Conservation (phyloP, 2,329 filamentous ascomycete genomes). For the Cryphonectria carpinicola region DNA sequence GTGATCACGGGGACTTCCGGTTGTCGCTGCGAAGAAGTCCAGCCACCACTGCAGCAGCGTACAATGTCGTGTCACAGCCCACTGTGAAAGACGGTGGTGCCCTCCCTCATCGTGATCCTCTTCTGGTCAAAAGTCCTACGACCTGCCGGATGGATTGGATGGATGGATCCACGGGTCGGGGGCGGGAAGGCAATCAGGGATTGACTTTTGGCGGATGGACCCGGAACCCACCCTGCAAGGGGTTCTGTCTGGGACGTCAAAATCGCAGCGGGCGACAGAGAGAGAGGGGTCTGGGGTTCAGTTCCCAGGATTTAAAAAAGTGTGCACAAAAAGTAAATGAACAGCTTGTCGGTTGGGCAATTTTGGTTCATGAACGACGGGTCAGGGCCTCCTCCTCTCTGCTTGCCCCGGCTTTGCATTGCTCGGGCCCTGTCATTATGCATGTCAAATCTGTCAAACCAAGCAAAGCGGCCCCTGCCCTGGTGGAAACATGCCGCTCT, state of each 20-base stretch:
- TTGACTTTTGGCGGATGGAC: conserved; percentile 1
- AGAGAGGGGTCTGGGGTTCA: conserved; percentile 2
- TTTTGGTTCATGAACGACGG: conserved; percentile 2
- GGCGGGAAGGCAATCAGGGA: conserved; percentile 18
- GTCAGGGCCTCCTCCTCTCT: not conserved
- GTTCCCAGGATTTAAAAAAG: not conserved
- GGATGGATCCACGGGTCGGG: conserved; percentile 10
- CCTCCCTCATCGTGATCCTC: not conserved
- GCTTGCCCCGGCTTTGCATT: conserved; percentile 17
- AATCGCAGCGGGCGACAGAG: conserved; percentile 3
- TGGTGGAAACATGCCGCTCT: conserved; percentile 16
- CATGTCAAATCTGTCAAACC: conserved; percentile 28
- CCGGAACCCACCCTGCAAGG: conserved; percentile 15
- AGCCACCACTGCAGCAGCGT: not conserved
- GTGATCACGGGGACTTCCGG: not conserved
- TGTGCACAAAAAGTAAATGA: not conserved
- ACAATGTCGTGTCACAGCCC: not conserved
- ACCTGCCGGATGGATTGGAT: not conserved
- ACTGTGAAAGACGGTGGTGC: not conserved
- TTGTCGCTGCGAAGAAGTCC: not conserved
- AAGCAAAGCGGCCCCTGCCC: conserved; percentile 23
- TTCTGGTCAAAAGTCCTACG: not conserved
- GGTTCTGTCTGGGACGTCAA: conserved; percentile 1
- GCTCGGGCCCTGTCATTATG: conserved; percentile 15
- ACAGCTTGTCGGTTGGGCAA: not conserved